A percentile compares a stretch with the other conserved stretches of the same genome.
Conservation (phyloP, 345 rosid genomes). For the Eucalyptus albens region DNA sequence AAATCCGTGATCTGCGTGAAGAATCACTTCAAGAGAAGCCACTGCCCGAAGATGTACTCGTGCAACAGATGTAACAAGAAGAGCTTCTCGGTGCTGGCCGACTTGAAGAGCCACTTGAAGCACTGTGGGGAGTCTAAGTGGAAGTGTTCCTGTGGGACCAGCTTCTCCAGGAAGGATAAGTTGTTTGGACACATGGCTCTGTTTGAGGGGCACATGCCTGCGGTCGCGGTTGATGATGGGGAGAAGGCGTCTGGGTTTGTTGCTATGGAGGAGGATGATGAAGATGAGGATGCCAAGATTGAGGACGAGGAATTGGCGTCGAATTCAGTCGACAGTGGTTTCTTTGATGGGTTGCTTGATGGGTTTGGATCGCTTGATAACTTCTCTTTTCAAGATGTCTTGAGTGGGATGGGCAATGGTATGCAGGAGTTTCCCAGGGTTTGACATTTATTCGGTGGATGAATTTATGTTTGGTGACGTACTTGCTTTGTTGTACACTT, state of each 20-base stretch:
- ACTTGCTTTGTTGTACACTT: neutral
- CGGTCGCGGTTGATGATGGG: conserved; percentile 4
- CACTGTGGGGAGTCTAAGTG: conserved; percentile 56
- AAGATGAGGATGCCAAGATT: conserved; percentile 1
- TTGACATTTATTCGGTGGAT: neutral
- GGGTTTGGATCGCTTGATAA: conserved; percentile 28
- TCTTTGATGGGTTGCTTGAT: conserved; percentile 29
- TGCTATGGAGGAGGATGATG: neutral
- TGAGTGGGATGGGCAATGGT: neutral
- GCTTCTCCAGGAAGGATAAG: conserved; percentile 65
- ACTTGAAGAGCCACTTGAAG: conserved; percentile 56
- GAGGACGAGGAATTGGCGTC: neutral
- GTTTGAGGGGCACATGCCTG: conserved; percentile 80
- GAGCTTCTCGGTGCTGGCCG: conserved; percentile 49
- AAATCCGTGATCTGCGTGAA: conserved; percentile 53
- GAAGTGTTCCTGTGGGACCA: conserved; percentile 62
- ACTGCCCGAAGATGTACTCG: conserved; percentile 59
- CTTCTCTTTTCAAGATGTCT: conserved; percentile 22
- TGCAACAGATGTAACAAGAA: conserved; percentile 52
- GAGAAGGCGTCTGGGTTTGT: neutral
- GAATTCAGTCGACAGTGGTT: neutral
- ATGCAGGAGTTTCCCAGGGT: neutral
- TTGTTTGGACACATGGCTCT: conserved; percentile 58
- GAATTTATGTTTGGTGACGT: neutral
- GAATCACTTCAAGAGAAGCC: conserved; percentile 76